Evolutionary conservation across 352 stramenopile species (phyloP).

Genomic region (Phytophthora megakarya): DNA sequence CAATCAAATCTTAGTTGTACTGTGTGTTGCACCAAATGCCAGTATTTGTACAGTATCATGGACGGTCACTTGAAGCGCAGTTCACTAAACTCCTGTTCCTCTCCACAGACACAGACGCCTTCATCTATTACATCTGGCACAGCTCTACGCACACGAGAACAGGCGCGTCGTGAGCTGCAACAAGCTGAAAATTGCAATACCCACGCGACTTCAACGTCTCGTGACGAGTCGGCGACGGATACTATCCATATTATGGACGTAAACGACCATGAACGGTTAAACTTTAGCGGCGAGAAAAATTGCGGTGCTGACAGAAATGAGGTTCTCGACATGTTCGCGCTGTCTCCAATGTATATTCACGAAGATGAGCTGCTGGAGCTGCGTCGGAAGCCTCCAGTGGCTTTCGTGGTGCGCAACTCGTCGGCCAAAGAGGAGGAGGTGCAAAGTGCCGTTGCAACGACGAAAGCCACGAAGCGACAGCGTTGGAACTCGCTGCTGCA

Average conservation of each 20-base stretch:
- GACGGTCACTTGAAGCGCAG: slow-evolving; percentile 15
- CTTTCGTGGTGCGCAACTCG: slow-evolving; percentile 48
- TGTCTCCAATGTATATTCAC: slow-evolving; percentile 47
- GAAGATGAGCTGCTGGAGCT: slow-evolving; percentile 36
- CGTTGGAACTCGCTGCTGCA: slow-evolving; percentile 67
- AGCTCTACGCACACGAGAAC: slow-evolving; percentile 9
- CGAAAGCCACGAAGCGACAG: slow-evolving; percentile 20
- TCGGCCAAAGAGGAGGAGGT: slow-evolving; percentile 25
- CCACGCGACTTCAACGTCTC: background rate
- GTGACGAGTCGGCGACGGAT: slow-evolving; percentile 14
- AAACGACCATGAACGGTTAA: background rate
- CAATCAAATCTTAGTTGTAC: too few species aligned
- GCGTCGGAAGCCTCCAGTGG: slow-evolving; percentile 42
- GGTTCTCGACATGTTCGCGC: slow-evolving; percentile 17
- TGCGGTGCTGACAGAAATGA: background rate
- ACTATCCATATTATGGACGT: too few species aligned
- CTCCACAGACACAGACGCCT: background rate
- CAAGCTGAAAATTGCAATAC: background rate
- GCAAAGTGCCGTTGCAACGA: slow-evolving; percentile 12
- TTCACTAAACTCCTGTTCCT: background rate
- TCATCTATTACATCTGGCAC: slow-evolving; percentile 15
- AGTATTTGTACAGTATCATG: too few species aligned
- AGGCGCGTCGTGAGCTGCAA: slow-evolving; percentile 15
- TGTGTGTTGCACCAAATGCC: too few species aligned
- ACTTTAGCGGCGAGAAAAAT: background rate